A percentile compares a stretch with the other conserved stretches of the same genome.
Conservation (phyloP, 768 basidiomycete genomes). For the Coprinellus micaceus region DNA sequence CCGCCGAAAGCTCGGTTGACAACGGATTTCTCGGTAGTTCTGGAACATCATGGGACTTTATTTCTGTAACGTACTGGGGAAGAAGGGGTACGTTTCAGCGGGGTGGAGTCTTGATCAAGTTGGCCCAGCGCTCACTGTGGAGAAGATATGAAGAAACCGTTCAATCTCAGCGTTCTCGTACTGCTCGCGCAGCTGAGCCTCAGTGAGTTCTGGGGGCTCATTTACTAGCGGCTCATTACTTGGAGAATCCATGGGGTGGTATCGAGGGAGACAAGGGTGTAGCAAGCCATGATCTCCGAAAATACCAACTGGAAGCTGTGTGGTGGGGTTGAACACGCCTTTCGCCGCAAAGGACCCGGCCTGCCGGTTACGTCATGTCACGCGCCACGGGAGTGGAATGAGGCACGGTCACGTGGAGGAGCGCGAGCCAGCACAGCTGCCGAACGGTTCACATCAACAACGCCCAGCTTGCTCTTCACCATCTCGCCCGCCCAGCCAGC, state of each 20-base stretch:
- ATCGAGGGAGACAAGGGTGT: no score
- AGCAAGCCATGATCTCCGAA: no score
- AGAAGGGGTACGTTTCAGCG: neutral
- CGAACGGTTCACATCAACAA: neutral
- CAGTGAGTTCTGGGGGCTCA: conserved; percentile 35
- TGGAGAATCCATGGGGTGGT: neutral
- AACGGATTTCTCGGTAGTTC: neutral
- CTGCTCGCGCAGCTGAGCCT: conserved; percentile 51
- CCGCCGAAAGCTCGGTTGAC: conserved; percentile 7
- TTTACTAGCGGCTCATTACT: neutral
- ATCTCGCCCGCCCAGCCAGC: neutral
- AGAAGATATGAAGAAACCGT: conserved; percentile 58
- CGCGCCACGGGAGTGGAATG: neutral
- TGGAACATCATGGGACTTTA: conserved; percentile 29
- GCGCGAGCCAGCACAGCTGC: neutral
- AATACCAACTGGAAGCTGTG: no score
- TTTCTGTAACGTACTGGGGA: conserved; percentile 58
- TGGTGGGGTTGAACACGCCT: no score
- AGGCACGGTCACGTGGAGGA: neutral
- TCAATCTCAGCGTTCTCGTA: conserved; percentile 66
- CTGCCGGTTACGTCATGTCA: neutral
- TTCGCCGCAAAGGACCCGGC: no score
- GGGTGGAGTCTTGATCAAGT: neutral
- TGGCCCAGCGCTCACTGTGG: conserved; percentile 40
- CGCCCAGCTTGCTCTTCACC: neutral